phyloP scores from a whole-genome alignment of 345 rosid species.

The Mangifera indica region DNA sequence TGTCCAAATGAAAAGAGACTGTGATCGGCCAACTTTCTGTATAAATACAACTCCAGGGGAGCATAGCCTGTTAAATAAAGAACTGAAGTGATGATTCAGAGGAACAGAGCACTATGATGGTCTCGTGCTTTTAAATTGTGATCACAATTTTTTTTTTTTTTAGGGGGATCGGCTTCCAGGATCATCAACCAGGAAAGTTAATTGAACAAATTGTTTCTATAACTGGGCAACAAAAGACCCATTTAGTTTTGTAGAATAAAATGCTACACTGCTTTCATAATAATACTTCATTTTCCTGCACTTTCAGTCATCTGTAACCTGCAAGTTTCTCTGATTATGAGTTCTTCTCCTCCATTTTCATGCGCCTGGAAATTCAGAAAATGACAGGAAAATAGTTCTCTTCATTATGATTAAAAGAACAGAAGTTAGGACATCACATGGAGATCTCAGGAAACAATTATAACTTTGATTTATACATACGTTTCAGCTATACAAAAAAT shows the following conservation, averaged over 20 bases:
- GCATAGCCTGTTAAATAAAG: conserved; percentile 2
- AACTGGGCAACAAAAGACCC: no score
- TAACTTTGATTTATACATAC: background rate
- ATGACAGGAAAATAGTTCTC: background rate
- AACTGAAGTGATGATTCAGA: conserved; percentile 19
- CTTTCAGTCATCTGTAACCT: no score
- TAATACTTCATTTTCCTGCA: no score
- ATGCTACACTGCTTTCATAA: no score
- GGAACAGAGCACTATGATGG: conserved; percentile 8
- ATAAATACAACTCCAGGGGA: background rate
- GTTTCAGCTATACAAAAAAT: background rate
- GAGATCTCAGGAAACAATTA: background rate
- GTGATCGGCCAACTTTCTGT: background rate
- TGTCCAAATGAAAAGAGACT: conserved; percentile 4
- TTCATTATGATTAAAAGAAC: background rate
- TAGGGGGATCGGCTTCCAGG: no score
- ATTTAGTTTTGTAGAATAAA: no score
- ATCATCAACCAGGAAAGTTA: background rate
- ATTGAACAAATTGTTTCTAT: background rate
- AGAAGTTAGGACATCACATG: background rate
- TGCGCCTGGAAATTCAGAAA: background rate
- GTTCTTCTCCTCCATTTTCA: background rate
- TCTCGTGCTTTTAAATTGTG: conserved; percentile 3
- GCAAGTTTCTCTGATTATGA: no score
- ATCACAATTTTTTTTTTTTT: no score